Evolutionary conservation across 805 yeast species (phyloP).

Genomic region (Metschnikowia santaceciliae): DNA sequence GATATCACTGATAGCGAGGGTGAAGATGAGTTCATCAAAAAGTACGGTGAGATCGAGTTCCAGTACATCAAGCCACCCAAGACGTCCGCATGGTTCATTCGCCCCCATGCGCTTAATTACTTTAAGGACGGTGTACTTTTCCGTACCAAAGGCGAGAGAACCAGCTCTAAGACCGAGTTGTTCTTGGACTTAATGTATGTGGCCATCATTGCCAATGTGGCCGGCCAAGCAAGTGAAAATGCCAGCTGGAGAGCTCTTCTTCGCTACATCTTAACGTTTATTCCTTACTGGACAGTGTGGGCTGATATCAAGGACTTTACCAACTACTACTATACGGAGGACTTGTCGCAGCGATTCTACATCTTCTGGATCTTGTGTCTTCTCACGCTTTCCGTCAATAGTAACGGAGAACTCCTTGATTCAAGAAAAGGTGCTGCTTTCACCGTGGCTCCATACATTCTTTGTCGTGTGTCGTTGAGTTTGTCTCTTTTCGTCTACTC

Average conservation of each 20-base stretch:
- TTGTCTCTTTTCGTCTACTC: conserved; percentile 36
- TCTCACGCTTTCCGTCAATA: conserved; percentile 48
- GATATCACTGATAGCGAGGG: conserved; percentile 19
- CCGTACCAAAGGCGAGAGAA: conserved; percentile 53
- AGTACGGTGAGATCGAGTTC: conserved; percentile 48
- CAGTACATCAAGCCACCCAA: conserved; percentile 44
- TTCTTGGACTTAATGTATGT: conserved; percentile 62
- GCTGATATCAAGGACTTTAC: conserved; percentile 59
- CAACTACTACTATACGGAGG: conserved; percentile 61
- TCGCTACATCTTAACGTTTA: conserved; percentile 46
- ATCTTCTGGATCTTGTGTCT: conserved; percentile 51
- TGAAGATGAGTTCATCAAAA: conserved; percentile 42
- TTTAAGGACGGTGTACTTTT: conserved; percentile 54
- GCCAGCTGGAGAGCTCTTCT: conserved; percentile 46
- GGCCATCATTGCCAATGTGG: conserved; percentile 58
- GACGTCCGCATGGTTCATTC: conserved; percentile 38
- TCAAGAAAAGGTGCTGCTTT: conserved; percentile 35
- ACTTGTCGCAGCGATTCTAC: conserved; percentile 49
- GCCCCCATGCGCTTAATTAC: conserved; percentile 59
- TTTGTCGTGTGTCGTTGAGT: conserved; percentile 42
- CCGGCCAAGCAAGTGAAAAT: conserved; percentile 48
- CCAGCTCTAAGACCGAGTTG: conserved; percentile 50
- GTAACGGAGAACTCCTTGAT: conserved; percentile 37
- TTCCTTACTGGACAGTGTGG: conserved; percentile 66
- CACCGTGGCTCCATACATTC: conserved; percentile 46